Evolutionary conservation across 768 basidiomycete species (phyloP).

Genomic region (Russula lepida): DNA sequence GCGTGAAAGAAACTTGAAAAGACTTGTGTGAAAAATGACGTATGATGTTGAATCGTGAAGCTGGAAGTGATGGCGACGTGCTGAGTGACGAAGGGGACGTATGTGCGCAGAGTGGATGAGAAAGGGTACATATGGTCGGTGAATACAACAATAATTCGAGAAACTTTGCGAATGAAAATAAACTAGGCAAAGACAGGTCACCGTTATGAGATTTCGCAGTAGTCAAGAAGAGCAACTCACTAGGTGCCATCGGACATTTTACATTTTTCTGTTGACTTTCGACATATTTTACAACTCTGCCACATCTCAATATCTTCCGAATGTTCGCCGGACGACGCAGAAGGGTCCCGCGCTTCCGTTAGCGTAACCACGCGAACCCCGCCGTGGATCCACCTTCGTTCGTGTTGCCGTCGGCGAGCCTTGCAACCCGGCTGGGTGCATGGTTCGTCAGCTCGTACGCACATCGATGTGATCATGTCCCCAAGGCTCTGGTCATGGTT

Average conservation of each 20-base stretch:
- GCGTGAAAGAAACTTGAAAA: conserved; percentile 35
- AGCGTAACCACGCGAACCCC: conserved; percentile 7
- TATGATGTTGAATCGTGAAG: conserved; percentile 31
- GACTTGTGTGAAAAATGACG: conserved; percentile 35
- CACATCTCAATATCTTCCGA: conserved; percentile 35
- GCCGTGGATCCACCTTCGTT: conserved; percentile 18
- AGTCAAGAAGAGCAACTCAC: conserved; percentile 34
- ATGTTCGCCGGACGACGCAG: background rate
- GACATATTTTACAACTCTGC: conserved; percentile 44
- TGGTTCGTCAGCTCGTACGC: conserved; percentile 26
- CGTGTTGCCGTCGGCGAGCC: conserved; percentile 9
- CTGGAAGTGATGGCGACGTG: conserved; percentile 23
- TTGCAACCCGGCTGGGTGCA: conserved; percentile 34
- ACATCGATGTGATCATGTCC: conserved; percentile 32
- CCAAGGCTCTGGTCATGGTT: conserved; percentile 34
- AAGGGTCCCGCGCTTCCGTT: background rate
- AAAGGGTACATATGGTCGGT: conserved; percentile 28
- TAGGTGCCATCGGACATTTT: conserved; percentile 43
- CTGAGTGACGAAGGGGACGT: conserved; percentile 18
- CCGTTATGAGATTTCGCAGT: conserved; percentile 33
- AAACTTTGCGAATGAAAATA: conserved; percentile 41
- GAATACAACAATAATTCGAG: conserved; percentile 22
- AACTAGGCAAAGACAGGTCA: conserved; percentile 29
- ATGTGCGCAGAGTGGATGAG: conserved; percentile 14
- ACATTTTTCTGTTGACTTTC: conserved; percentile 27